These are phyloP conservation scores for Ceratocystiopsis sp. DNA, from an alignment of 2,329 filamentous ascomycete genomes.

Conservation along the genomic window DNA sequence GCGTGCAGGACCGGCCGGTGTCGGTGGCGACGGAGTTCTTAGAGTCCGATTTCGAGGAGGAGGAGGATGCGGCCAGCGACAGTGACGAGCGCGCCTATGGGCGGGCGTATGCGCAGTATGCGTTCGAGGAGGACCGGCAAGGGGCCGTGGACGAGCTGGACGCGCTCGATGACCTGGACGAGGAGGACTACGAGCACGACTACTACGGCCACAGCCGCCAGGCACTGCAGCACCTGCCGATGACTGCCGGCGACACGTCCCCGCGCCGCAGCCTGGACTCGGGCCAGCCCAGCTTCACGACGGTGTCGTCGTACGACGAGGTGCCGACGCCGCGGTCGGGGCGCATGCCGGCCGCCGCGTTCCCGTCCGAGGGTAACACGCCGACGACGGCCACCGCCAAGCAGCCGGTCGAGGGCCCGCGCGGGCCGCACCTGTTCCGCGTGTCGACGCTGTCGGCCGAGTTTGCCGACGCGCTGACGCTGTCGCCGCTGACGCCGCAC, in stretches of 20 bases:
- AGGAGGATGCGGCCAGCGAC: too few species aligned
- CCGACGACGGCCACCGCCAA: constrained; percentile 19
- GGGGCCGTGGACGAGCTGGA: too few species aligned
- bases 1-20: constrained; percentile 37
- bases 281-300: constrained; percentile 62
- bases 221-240: too few species aligned
- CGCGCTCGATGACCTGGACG: constrained; percentile 44
- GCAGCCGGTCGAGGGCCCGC: constrained; percentile 54
- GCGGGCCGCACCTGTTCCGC: constrained; percentile 75
- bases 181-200: constrained; percentile 13
- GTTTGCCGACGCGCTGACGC: constrained; percentile 39
- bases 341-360: constrained; percentile 27
- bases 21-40: constrained; percentile 64
- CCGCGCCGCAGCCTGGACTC: constrained; percentile 53
- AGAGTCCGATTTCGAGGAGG: constrained; percentile 49
- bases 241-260: constrained; percentile 30
- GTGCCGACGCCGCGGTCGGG: constrained; percentile 58
- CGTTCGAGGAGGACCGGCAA: constrained; percentile 35
- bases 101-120: too few species aligned
- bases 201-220: too few species aligned
- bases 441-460: constrained; percentile 44
- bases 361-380: too few species aligned
- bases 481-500: constrained; percentile 54
- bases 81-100: too few species aligned
- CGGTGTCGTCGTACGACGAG: constrained; percentile 75